Conservation (phyloP, 768 basidiomycete genomes). For the Strobilomyces confusus region DNA sequence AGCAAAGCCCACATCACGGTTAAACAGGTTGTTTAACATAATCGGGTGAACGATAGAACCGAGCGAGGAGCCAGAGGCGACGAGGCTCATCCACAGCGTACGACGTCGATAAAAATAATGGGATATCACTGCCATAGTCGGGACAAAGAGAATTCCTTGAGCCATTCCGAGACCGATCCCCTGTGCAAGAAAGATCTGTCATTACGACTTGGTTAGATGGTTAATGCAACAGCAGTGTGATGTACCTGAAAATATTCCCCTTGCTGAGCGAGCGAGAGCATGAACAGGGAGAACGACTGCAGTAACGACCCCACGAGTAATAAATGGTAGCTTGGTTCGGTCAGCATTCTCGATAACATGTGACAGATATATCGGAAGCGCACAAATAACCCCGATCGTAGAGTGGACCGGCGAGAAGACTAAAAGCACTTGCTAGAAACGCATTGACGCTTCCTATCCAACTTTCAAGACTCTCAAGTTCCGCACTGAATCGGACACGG, state of each 20-base stretch:
- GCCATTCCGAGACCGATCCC: constrained; percentile 48
- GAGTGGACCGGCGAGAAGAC: constrained; percentile 42
- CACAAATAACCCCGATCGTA: constrained; percentile 53
- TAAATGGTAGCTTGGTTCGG: constrained; percentile 35
- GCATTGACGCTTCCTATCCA: constrained; percentile 48
- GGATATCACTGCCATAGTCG: constrained; percentile 39
- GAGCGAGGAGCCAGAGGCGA: constrained; percentile 35
- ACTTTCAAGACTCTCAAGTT: constrained; percentile 11
- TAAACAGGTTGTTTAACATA: constrained; percentile 33
- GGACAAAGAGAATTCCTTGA: constrained; percentile 44
- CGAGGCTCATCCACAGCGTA: constrained; percentile 43
- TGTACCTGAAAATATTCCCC: constrained; percentile 25
- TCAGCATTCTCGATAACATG: not conserved
- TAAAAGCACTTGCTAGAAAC: constrained; percentile 34
- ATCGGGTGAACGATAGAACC: no score
- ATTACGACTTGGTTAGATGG: not conserved
- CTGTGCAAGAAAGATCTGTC: no score
- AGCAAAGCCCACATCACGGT: no score
- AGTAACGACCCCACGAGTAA: constrained; percentile 43
- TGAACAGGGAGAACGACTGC: no score
- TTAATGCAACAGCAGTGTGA: not conserved
- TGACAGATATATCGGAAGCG: not conserved
- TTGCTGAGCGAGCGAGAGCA: constrained; percentile 36
- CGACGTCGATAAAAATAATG: constrained; percentile 43
- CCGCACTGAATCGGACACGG: not conserved